A percentile compares a stretch with the other conserved stretches of the same genome.
phyloP scores from a whole-genome alignment of 805 yeast species.

The Torulaspora franciscae region DNA sequence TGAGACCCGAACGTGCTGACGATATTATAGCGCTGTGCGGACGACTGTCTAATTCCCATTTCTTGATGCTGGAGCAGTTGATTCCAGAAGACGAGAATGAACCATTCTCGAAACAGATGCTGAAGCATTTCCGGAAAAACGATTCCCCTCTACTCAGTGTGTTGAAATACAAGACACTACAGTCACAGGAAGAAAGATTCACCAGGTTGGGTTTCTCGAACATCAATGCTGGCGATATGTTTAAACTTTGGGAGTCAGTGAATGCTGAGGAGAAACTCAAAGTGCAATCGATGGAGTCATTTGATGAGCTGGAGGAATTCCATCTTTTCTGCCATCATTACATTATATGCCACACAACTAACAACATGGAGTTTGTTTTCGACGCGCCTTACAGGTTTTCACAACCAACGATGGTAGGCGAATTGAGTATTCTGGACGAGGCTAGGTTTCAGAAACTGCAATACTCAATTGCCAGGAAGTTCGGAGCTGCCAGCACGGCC shows the following conservation, averaged over 20 bases:
- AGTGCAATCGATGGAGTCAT: slow-evolving; percentile 54
- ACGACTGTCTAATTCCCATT: slow-evolving; percentile 47
- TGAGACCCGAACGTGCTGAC: slow-evolving; percentile 64
- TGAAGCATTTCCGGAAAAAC: slow-evolving; percentile 60
- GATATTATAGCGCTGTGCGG: slow-evolving; percentile 48
- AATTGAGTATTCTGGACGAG: not conserved
- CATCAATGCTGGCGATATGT: slow-evolving; percentile 51
- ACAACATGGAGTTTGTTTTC: slow-evolving; percentile 22
- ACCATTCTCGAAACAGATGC: slow-evolving; percentile 71
- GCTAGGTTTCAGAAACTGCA: slow-evolving; percentile 1
- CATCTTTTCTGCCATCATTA: slow-evolving; percentile 72
- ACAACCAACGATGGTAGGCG: not conserved
- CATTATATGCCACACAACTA: slow-evolving; percentile 59
- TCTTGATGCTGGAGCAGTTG: slow-evolving; percentile 65
- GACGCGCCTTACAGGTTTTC: slow-evolving; percentile 7
- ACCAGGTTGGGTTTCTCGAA: slow-evolving; percentile 40
- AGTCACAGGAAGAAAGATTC: slow-evolving; percentile 50
- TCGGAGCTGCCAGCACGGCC: slow-evolving; percentile 21
- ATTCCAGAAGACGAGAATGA: slow-evolving; percentile 58
- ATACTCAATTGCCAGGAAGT: slow-evolving; percentile 18
- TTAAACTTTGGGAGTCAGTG: slow-evolving; percentile 55
- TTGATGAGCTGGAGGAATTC: slow-evolving; percentile 85
- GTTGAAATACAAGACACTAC: slow-evolving; percentile 46
- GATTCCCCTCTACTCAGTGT: slow-evolving; percentile 69
- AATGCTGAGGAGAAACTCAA: slow-evolving; percentile 36